Conservation (phyloP, 108 stramenopile species). For the Discostella pseudostelligera region DNA sequence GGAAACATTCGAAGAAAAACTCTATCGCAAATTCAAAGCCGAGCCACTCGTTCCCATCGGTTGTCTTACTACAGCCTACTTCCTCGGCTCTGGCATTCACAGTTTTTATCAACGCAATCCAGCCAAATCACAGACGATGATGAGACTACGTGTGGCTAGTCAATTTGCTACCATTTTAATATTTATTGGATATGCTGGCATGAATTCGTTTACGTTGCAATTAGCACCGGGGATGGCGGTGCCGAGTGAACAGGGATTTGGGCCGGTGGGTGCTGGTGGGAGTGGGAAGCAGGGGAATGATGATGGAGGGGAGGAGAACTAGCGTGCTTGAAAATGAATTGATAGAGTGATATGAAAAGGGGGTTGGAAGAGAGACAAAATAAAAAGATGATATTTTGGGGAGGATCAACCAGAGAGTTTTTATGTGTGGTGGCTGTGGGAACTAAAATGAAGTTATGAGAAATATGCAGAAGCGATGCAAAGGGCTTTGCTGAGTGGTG, state of each 20-base stretch:
- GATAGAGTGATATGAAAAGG: too few species aligned
- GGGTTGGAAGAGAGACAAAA: too few species aligned
- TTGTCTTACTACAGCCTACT: conserved; percentile 79
- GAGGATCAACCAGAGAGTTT: too few species aligned
- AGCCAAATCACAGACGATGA: conserved; percentile 74
- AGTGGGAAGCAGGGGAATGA: conserved; percentile 12
- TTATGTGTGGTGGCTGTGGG: too few species aligned
- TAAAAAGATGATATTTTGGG: too few species aligned
- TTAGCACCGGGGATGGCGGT: conserved; percentile 59
- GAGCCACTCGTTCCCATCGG: conserved; percentile 88
- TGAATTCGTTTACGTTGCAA: conserved; percentile 66
- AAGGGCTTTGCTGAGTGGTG: too few species aligned
- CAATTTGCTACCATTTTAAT: conserved; percentile 80
- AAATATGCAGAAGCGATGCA: too few species aligned
- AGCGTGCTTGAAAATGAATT: background rate
- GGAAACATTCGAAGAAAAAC: conserved; percentile 72
- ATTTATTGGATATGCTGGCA: conserved; percentile 80
- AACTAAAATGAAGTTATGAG: too few species aligned
- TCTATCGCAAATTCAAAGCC: conserved; percentile 75
- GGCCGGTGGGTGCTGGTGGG: conserved; percentile 10
- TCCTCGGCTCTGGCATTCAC: conserved; percentile 72
- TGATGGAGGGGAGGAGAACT: background rate
- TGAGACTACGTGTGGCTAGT: conserved; percentile 76
- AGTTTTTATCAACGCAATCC: conserved; percentile 81
- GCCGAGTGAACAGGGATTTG: conserved; percentile 31